Conservation (phyloP, 2,329 filamentous ascomycete genomes). For the Sordariomycetes sp. region DNA sequence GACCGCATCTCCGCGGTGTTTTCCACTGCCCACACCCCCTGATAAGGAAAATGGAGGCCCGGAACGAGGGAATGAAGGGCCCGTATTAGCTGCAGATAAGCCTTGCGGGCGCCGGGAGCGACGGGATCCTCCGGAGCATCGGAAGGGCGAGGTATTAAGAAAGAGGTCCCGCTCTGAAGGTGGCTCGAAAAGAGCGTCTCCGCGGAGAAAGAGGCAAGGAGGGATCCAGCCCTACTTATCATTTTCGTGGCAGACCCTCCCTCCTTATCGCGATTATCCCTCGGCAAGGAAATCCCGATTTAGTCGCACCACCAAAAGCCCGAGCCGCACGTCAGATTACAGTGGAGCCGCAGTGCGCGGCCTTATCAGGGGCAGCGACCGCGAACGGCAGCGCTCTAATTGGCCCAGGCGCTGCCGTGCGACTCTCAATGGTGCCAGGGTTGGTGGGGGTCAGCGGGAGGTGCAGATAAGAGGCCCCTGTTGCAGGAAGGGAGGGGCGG, state of each 20-base stretch:
- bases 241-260: neutral
- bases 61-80: neutral
- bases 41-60: neutral
- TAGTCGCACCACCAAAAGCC: neutral
- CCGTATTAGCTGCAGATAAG: neutral
- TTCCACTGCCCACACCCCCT: neutral
- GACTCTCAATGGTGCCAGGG: neutral
- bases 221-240: neutral
- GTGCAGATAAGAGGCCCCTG: neutral
- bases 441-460: neutral
- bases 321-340: neutral
- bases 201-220: too few relatives aligned
- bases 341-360: neutral
- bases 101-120: neutral
- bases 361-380: neutral
- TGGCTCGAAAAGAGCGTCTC: neutral
- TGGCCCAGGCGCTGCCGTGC: neutral
- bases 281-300: neutral
- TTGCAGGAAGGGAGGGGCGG: neutral
- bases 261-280: neutral
- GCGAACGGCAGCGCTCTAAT: neutral
- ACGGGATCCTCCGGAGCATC: neutral
- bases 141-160: neutral
- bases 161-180: neutral
- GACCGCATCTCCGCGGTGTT: neutral